Evolutionary conservation across 2,329 filamentous ascomycete species (phyloP).

Genomic region (Exophiala aquamarina): DNA sequence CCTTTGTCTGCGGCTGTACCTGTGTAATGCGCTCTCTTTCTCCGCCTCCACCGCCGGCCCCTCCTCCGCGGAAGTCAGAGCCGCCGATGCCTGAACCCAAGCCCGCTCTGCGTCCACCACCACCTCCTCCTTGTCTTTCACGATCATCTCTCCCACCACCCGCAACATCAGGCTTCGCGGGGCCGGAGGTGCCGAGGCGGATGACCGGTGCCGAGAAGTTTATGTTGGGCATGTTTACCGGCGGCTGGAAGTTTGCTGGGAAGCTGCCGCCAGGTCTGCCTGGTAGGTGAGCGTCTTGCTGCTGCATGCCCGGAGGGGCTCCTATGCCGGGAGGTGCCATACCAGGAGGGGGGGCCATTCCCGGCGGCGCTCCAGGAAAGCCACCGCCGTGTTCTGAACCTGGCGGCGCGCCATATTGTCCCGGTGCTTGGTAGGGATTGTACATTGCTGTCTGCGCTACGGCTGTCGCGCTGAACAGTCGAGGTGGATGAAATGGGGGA

Average conservation of each 20-base stretch:
- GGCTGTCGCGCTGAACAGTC: no score
- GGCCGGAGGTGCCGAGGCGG: slow-evolving; percentile 74
- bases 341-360: slow-evolving; percentile 78
- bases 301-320: slow-evolving; percentile 74
- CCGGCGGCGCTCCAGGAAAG: slow-evolving; percentile 74
- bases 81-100: slow-evolving; percentile 54
- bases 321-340: slow-evolving; percentile 75
- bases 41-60: slow-evolving; percentile 47
- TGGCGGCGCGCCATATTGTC: slow-evolving; percentile 71
- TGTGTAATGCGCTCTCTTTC: slow-evolving; percentile 70
- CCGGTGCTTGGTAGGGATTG: slow-evolving; percentile 28
- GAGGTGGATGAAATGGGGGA: no score
- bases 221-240: slow-evolving; percentile 91
- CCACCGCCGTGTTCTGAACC: slow-evolving; percentile 68
- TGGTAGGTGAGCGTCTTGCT: slow-evolving; percentile 70
- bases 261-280: slow-evolving; percentile 78
- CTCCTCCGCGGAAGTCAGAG: slow-evolving; percentile 32
- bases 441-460: slow-evolving; percentile 2
- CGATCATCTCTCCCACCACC: slow-evolving; percentile 45
- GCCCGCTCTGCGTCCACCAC: slow-evolving; percentile 53
- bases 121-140: slow-evolving; percentile 36
- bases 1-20: slow-evolving; percentile 77
- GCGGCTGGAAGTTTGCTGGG: slow-evolving; percentile 81
- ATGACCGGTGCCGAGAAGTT: slow-evolving; percentile 98
- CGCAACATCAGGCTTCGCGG: slow-evolving; percentile 57